phyloP scores from a whole-genome alignment of 192 early-diverging fungal genomes.

The Podila clonocystis region DNA sequence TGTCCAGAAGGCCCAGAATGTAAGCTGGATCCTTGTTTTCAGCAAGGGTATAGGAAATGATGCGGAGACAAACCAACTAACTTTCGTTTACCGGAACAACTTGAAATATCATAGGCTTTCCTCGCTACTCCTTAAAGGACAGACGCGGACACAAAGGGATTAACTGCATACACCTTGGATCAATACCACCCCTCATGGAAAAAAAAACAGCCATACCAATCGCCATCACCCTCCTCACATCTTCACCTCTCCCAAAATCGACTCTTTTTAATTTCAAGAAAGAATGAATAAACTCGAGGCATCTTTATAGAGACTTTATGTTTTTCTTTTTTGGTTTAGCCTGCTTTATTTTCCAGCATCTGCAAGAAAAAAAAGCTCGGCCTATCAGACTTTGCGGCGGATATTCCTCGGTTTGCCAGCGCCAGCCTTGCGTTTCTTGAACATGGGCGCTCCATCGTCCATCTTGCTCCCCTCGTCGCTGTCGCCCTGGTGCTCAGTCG shows the following conservation, averaged over 20 bases:
- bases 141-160: background rate
- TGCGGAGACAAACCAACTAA: background rate
- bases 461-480: slow-evolving; percentile 2
- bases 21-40: slow-evolving; percentile 1
- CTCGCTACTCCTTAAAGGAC: slow-evolving; percentile 30
- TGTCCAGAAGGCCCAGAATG: slow-evolving; percentile 51
- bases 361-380: background rate
- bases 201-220: background rate
- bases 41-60: too few species aligned
- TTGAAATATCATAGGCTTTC: slow-evolving; percentile 25
- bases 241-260: too few species aligned
- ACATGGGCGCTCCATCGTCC: slow-evolving; percentile 22
- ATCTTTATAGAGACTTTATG: too few species aligned
- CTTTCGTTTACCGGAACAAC: background rate
- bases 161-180: background rate
- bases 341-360: background rate
- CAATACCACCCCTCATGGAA: background rate
- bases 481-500: slow-evolving; percentile 27
- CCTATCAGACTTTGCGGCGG: slow-evolving; percentile 26
- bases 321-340: background rate
- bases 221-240: too few species aligned
- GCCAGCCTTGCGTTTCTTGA: slow-evolving; percentile 62
- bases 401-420: slow-evolving; percentile 51
- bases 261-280: too few species aligned
- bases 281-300: slow-evolving; percentile 1